phyloP scores from a whole-genome alignment of 2,329 filamentous ascomycete species.

The Fusarium sp. region DNA sequence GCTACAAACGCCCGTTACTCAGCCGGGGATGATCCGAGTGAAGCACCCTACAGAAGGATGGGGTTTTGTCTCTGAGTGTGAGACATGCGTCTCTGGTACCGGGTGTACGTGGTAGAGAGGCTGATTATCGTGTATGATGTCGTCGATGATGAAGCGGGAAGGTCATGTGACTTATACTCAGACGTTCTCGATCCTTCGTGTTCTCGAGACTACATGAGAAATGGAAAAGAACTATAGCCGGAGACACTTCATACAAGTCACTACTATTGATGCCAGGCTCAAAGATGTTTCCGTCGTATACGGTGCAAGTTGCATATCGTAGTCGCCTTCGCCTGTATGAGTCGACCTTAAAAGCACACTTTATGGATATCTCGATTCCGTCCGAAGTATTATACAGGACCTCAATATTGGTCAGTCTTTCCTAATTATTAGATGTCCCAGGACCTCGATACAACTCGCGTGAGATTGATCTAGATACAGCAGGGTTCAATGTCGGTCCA shows the following conservation, averaged over 20 bases:
- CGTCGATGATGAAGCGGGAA: not conserved
- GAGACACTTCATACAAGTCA: not conserved
- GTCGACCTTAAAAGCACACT: not conserved
- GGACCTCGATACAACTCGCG: not conserved
- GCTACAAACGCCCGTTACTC: slow-evolving; percentile 18
- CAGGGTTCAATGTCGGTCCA: slow-evolving; percentile 1
- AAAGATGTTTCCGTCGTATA: too few relatives aligned
- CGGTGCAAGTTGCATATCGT: not conserved
- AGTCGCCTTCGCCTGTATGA: not conserved
- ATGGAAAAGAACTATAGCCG: not conserved
- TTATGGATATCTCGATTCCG: not conserved
- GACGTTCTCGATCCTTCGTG: too few relatives aligned
- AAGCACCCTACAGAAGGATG: slow-evolving; percentile 3
- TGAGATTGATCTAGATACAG: slow-evolving; percentile 4
- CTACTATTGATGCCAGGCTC: not conserved
- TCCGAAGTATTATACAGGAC: slow-evolving; percentile 2
- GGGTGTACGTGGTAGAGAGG: not conserved
- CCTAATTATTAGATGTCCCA: not conserved
- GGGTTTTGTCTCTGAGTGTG: slow-evolving; percentile 12
- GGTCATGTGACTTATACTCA: slow-evolving; percentile 23
- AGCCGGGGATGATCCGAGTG: slow-evolving; percentile 11
- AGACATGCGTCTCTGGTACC: slow-evolving; percentile 18
- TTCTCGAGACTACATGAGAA: not conserved
- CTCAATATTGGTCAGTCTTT: not conserved
- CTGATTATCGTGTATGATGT: not conserved